A percentile compares a stretch with the other conserved stretches of the same genome.
phyloP scores from a whole-genome alignment of 2,329 filamentous ascomycete species.

The Pseudocercospora cruenta region DNA sequence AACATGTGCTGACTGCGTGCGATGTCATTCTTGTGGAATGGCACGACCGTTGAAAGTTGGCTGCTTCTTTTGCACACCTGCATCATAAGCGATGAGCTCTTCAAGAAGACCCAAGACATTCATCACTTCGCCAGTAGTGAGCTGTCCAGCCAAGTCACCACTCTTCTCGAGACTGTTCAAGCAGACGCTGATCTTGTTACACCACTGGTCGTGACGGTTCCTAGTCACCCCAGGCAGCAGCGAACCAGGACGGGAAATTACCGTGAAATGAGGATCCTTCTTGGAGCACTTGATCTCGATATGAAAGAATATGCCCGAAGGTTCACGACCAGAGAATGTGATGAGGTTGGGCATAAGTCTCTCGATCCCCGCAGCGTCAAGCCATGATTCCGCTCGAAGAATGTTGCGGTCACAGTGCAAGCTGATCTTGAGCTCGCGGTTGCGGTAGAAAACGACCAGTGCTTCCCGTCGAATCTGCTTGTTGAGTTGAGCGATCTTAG shows the following conservation, averaged over 20 bases:
- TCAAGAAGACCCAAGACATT: background rate
- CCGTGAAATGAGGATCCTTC: slow-evolving; percentile 9
- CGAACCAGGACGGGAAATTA: background rate
- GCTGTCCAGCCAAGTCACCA: background rate
- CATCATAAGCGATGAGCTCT: no score
- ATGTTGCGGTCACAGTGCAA: slow-evolving; percentile 15
- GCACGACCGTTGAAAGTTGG: no score
- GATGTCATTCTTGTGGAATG: no score
- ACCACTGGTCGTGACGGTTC: background rate
- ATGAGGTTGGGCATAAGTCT: slow-evolving; percentile 6
- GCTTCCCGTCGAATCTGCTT: slow-evolving; percentile 11
- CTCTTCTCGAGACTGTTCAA: background rate
- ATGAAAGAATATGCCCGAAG: slow-evolving; percentile 2
- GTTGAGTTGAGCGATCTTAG: slow-evolving; percentile 14
- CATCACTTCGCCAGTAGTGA: background rate
- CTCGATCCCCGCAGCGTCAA: slow-evolving; percentile 1
- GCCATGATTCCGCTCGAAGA: slow-evolving; percentile 9
- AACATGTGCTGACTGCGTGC: background rate
- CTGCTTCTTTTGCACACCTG: no score
- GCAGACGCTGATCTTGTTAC: background rate
- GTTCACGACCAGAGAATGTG: background rate
- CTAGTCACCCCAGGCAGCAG: background rate
- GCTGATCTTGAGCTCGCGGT: slow-evolving; percentile 17
- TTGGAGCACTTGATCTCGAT: slow-evolving; percentile 3
- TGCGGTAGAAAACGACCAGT: slow-evolving; percentile 16